Percentiles rank a stretch among this genome's conserved stretches.
Evolutionary conservation across 2,329 filamentous ascomycete genomes (phyloP).

Genomic region (Geosmithia flava): DNA sequence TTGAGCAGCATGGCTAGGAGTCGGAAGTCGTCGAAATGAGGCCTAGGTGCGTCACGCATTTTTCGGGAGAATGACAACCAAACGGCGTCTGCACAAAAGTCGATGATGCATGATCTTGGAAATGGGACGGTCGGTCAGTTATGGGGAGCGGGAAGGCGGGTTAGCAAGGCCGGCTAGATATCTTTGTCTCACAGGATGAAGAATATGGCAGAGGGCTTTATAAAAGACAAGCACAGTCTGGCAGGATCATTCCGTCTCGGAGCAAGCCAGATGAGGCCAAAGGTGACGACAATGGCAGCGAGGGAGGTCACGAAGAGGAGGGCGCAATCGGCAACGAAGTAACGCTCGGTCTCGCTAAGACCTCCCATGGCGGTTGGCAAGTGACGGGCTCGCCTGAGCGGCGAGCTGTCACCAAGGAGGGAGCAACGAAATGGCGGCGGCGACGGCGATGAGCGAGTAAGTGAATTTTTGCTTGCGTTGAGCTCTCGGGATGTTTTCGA

Average conservation of each 20-base stretch:
- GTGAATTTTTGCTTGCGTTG: no score
- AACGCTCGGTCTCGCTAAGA: conserved; percentile 1
- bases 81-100: conserved; percentile 5
- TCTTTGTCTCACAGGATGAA: conserved; percentile 14
- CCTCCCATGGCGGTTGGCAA: not conserved
- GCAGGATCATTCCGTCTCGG: conserved; percentile 10
- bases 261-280: conserved; percentile 9
- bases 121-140: not conserved
- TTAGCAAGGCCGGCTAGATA: not conserved
- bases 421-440: no score
- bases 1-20: conserved; percentile 1
- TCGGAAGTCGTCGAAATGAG: not conserved
- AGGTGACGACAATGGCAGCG: conserved; percentile 8
- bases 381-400: not conserved
- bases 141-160: not conserved
- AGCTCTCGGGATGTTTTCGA: no score
- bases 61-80: conserved; percentile 4
- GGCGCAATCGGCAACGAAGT: conserved; percentile 5
- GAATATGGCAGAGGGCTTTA: conserved; percentile 10
- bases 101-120: conserved; percentile 9
- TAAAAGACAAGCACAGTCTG: conserved; percentile 9
- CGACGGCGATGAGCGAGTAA: no score
- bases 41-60: no score
- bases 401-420: not conserved
- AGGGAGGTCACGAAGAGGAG: conserved; percentile 7